phyloP scores from a whole-genome alignment of 2,329 filamentous ascomycete genomes.

The Gaeumannomyces tritici region DNA sequence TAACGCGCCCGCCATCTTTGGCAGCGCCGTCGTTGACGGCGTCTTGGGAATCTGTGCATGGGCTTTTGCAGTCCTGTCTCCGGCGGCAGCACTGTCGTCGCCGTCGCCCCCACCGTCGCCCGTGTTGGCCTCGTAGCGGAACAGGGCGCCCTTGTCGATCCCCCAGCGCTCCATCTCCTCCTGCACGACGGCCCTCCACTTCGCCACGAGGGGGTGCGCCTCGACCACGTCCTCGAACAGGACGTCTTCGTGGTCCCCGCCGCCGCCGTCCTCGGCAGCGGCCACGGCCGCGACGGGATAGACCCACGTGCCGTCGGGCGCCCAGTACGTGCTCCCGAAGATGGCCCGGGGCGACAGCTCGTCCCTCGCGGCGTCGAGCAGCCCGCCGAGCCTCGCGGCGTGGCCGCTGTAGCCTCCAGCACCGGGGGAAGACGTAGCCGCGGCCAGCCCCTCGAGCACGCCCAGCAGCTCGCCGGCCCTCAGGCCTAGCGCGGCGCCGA shows the following conservation, averaged over 20 bases:
- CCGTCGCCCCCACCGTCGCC: background rate
- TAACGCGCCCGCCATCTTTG: background rate
- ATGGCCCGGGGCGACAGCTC: constrained; percentile 54
- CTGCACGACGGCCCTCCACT: constrained; percentile 44
- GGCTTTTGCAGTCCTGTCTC: background rate
- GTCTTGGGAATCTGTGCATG: background rate
- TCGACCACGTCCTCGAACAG: constrained; percentile 54
- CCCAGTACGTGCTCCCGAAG: constrained; percentile 59
- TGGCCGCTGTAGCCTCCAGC: background rate
- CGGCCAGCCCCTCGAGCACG: constrained; percentile 60
- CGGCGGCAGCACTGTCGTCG: background rate
- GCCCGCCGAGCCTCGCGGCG: constrained; percentile 13
- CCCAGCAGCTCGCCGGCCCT: constrained; percentile 68
- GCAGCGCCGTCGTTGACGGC: background rate
- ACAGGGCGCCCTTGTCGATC: constrained; percentile 7
- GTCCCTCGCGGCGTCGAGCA: constrained; percentile 39
- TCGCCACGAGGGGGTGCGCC: constrained; percentile 56
- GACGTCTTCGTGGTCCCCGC: constrained; percentile 29
- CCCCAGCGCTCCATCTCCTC: constrained; percentile 29
- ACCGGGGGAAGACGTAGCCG: constrained; percentile 27
- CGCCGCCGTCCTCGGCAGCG: constrained; percentile 5
- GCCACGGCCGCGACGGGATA: constrained; percentile 37
- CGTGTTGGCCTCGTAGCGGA: background rate
- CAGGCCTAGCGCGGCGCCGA: constrained; percentile 74
- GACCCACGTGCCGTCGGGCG: constrained; percentile 60